Conservation (phyloP, 139 green algal species). For the Spirogloea muscicola region DNA sequence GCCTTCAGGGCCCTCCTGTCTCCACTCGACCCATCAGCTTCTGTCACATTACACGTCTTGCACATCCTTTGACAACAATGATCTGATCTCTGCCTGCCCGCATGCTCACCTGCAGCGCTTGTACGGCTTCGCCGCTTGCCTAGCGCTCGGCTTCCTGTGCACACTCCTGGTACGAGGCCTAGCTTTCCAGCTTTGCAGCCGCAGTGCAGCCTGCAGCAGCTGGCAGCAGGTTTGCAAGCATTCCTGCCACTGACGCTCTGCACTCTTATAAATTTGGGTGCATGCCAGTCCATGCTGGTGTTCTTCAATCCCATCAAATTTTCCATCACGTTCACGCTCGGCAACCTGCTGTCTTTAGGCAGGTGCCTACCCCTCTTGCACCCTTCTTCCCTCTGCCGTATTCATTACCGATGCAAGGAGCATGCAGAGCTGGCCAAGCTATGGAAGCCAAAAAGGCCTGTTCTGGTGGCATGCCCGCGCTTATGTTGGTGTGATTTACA, state of each 20-base stretch:
- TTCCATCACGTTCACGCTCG: slow-evolving; percentile 21
- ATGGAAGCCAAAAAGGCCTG: too few species aligned
- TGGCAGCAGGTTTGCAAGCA: background rate
- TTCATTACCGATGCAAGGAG: too few species aligned
- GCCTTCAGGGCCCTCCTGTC: background rate
- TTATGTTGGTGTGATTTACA: too few species aligned
- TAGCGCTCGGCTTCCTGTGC: slow-evolving; percentile 9
- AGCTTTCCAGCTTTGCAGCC: background rate
- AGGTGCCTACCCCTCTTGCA: too few species aligned
- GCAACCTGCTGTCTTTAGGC: slow-evolving; percentile 27
- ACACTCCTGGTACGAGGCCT: background rate
- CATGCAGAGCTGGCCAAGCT: too few species aligned
- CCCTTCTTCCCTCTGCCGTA: too few species aligned
- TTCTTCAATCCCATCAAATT: slow-evolving; percentile 20
- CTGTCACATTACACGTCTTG: too few species aligned
- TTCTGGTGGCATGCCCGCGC: too few species aligned
- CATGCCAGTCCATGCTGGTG: slow-evolving; percentile 23
- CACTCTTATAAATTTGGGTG: background rate
- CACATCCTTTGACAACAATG: too few species aligned
- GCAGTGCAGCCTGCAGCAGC: background rate
- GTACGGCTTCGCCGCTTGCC: slow-evolving; percentile 13
- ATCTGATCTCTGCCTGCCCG: too few species aligned
- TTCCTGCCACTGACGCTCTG: background rate
- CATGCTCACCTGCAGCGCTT: slow-evolving; percentile 5
- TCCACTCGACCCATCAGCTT: too few species aligned